Evolutionary conservation across 306 rosid species (phyloP).

Genomic region (Boehmeria nivea): DNA sequence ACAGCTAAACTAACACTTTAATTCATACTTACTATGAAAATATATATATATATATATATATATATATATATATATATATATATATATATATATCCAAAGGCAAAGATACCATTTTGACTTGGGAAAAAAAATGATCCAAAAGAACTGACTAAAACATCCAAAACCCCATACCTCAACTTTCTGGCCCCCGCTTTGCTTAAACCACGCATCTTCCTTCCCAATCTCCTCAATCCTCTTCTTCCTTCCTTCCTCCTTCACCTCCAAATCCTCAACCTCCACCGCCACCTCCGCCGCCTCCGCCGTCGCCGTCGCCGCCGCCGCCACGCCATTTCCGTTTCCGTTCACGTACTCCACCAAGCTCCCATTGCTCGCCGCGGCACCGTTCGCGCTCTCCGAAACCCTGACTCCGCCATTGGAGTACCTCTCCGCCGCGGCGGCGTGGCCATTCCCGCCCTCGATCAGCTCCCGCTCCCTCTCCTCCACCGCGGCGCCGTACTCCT

Average conservation of each 20-base stretch:
- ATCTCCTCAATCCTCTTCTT: conserved; percentile 87
- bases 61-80: too few species aligned
- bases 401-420: conserved; percentile 38
- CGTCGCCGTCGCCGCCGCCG: conserved; percentile 17
- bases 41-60: too few species aligned
- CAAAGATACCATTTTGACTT: neutral
- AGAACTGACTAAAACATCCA: conserved; percentile 14
- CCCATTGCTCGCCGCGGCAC: conserved; percentile 30
- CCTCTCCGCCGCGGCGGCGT: conserved; percentile 23
- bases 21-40: too few species aligned
- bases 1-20: too few species aligned
- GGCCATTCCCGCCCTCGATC: conserved; percentile 37
- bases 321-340: conserved; percentile 43
- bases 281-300: conserved; percentile 21
- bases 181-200: conserved; percentile 40
- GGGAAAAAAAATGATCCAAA: conserved; percentile 12
- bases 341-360: conserved; percentile 60
- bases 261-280: conserved; percentile 32
- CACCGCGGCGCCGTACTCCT: conserved; percentile 24
- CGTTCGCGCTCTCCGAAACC: conserved; percentile 41
- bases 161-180: conserved; percentile 48
- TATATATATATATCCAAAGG: neutral
- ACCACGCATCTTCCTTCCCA: conserved; percentile 97
- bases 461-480: conserved; percentile 41
- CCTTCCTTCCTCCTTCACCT: conserved; percentile 66